Evolutionary conservation across 805 yeast species (phyloP).

Genomic region (Lipomyces yamanashiensis): DNA sequence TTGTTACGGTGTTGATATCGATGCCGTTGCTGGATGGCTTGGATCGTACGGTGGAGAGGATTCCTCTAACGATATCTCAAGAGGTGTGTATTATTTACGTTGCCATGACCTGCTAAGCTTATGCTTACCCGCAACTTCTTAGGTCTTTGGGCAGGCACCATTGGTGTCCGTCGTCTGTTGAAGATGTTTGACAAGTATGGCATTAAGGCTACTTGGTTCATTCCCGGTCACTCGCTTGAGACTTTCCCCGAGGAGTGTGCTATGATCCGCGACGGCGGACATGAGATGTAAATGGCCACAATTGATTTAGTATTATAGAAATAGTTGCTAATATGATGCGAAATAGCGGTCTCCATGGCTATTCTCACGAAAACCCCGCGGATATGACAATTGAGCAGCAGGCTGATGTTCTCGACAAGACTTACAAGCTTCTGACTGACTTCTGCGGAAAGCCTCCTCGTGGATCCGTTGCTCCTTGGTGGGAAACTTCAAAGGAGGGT

Average conservation of each 20-base stretch:
- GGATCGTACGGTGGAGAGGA: constrained; percentile 50
- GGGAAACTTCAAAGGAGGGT: constrained; percentile 48
- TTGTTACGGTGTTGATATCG: constrained; percentile 49
- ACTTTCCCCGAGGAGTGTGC: constrained; percentile 49
- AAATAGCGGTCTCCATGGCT: constrained; percentile 46
- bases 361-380: constrained; percentile 48
- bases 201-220: constrained; percentile 49
- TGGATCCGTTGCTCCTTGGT: constrained; percentile 50
- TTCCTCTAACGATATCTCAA: constrained; percentile 47
- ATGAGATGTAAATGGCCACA: constrained; percentile 40
- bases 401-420: constrained; percentile 45
- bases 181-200: constrained; percentile 46
- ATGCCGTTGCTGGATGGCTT: constrained; percentile 50
- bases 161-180: constrained; percentile 47
- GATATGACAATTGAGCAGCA: constrained; percentile 48
- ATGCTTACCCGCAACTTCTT: not conserved
- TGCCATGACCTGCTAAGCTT: not conserved
- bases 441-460: constrained; percentile 48
- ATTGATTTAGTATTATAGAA: no score
- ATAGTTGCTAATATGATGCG: not conserved
- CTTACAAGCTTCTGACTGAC: constrained; percentile 45
- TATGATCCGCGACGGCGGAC: constrained; percentile 46
- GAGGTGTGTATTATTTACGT: constrained; percentile 38
- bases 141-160: constrained; percentile 47
- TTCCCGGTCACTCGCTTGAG: constrained; percentile 49